A percentile compares a stretch with the other conserved stretches of the same genome.
Evolutionary conservation across 2,329 filamentous ascomycete genomes (phyloP).

Genomic region (Fusarium sarcochroum): DNA sequence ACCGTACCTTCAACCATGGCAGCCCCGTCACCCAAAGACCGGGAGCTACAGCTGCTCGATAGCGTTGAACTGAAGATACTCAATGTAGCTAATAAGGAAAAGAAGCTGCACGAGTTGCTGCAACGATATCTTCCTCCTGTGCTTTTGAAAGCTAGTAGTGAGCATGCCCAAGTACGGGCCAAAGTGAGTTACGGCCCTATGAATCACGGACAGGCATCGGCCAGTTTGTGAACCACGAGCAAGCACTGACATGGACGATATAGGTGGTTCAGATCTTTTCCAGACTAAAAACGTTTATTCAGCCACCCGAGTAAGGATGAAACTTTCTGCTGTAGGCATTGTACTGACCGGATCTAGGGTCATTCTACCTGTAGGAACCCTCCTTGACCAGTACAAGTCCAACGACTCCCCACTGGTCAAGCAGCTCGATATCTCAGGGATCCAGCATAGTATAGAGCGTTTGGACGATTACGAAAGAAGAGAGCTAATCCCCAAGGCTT

Average conservation of each 20-base stretch:
- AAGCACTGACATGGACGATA: constrained; percentile 2
- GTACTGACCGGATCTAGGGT: constrained; percentile 62
- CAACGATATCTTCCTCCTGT: constrained; percentile 85
- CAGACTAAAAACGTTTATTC: constrained; percentile 68
- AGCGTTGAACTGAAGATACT: constrained; percentile 88
- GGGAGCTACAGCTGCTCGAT: constrained; percentile 85
- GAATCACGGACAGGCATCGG: too few species aligned
- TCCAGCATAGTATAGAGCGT: constrained; percentile 80
- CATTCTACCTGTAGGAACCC: constrained; percentile 84
- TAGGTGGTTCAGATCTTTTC: constrained; percentile 66
- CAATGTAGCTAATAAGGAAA: constrained; percentile 84
- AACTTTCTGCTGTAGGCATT: background rate
- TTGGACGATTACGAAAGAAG: constrained; percentile 72
- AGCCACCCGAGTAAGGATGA: constrained; percentile 58
- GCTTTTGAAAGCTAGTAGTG: constrained; percentile 87
- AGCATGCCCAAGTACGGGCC: constrained; percentile 82
- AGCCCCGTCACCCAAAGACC: constrained; percentile 66
- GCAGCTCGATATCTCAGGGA: constrained; percentile 89
- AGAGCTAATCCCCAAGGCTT: constrained; percentile 74
- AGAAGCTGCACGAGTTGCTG: constrained; percentile 83
- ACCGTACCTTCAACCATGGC: constrained; percentile 52
- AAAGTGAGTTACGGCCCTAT: constrained; percentile 65
- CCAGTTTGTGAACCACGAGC: background rate
- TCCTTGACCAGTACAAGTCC: constrained; percentile 91
- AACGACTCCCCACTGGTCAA: constrained; percentile 80